These are phyloP conservation scores for Paraphoma sp. DNA, from an alignment of 2,329 filamentous ascomycete species.

Conservation along the genomic window DNA sequence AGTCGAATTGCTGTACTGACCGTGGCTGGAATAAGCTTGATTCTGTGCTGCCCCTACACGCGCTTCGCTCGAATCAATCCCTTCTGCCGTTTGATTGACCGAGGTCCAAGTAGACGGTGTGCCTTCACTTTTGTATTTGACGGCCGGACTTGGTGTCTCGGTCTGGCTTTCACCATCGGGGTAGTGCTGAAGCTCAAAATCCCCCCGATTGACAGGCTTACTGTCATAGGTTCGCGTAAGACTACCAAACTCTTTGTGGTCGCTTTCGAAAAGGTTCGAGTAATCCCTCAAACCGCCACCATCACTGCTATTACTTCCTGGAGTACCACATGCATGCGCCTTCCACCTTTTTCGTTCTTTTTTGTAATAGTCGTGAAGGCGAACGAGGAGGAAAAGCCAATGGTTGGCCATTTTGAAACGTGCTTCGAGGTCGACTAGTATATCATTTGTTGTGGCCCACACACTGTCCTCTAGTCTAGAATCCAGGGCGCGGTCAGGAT, in stretches of 20 bases:
- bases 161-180: conserved; percentile 17
- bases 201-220: conserved; percentile 15
- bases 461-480: conserved; percentile 19
- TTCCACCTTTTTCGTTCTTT: conserved; percentile 9
- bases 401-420: conserved; percentile 23
- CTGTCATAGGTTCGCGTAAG: conserved; percentile 6
- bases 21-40: background rate
- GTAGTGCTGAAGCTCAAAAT: conserved; percentile 20
- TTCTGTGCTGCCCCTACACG: background rate
- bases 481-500: conserved; percentile 61
- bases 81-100: background rate
- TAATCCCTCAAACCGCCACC: conserved; percentile 28
- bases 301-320: conserved; percentile 17
- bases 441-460: conserved; percentile 22
- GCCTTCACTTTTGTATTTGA: background rate
- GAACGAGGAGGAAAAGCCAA: conserved; percentile 21
- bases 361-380: conserved; percentile 12
- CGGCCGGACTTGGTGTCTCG: background rate
- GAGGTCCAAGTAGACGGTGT: conserved; percentile 1
- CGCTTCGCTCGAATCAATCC: background rate
- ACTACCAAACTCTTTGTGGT: conserved; percentile 29
- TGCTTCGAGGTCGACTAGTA: conserved; percentile 16
- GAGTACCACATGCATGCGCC: conserved; percentile 20
- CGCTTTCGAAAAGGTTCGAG: conserved; percentile 18
- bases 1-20: background rate